Conservation (phyloP, 805 yeast genomes). For the Myxozyma sirexii region DNA sequence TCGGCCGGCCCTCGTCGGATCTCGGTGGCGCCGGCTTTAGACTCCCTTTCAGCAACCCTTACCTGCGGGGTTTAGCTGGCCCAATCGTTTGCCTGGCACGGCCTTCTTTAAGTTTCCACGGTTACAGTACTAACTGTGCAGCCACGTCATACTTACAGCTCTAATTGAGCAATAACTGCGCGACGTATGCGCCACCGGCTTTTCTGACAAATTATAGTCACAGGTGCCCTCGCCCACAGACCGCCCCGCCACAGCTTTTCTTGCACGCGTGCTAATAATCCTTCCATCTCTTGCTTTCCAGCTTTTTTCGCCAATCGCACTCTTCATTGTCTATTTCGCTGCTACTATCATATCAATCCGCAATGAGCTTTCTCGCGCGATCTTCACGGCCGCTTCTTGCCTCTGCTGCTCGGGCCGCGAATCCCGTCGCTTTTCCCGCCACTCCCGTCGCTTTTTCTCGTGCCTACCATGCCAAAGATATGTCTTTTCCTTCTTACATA, state of each 20-base stretch:
- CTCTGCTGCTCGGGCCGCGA: conserved; percentile 10
- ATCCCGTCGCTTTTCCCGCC: background rate
- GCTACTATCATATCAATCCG: background rate
- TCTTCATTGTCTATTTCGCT: background rate
- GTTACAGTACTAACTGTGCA: too few species aligned
- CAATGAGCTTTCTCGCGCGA: conserved; percentile 23
- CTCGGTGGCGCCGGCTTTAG: too few species aligned
- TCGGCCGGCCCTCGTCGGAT: too few species aligned
- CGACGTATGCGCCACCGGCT: background rate
- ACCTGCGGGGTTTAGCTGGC: too few species aligned
- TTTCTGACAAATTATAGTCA: conserved; percentile 13
- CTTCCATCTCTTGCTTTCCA: background rate
- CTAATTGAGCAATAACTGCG: too few species aligned
- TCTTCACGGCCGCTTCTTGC: conserved; percentile 12
- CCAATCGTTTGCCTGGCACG: too few species aligned
- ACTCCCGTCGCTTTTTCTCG: conserved; percentile 14
- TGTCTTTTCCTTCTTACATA: background rate
- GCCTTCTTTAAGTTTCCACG: too few species aligned
- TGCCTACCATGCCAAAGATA: conserved; percentile 33
- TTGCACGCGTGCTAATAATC: conserved; percentile 10
- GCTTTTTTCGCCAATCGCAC: background rate
- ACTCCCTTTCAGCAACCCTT: too few species aligned
- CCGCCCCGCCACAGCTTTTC: conserved; percentile 17
- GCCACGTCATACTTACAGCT: too few species aligned
- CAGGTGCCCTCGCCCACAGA: conserved; percentile 6